A percentile compares a stretch with the other conserved stretches of the same genome.
Conservation (phyloP, 257 asterid species). For the Rauvolfia tetraphylla region DNA sequence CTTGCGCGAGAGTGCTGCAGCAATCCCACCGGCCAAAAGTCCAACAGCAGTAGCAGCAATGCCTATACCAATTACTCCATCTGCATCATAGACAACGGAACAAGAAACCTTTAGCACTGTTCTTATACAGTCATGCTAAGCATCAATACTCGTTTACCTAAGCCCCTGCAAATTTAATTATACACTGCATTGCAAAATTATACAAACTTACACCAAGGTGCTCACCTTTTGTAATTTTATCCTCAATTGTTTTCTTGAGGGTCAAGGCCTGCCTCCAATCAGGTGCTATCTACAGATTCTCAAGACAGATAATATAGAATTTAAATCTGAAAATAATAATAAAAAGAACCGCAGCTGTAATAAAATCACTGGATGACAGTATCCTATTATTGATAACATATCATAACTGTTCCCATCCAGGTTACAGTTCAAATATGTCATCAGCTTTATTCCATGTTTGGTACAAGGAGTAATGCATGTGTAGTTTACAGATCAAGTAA, state of each 20-base stretch:
- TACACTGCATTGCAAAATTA: neutral
- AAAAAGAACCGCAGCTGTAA: neutral
- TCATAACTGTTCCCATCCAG: neutral
- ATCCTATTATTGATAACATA: neutral
- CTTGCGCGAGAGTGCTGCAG: conserved; percentile 70
- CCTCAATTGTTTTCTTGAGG: conserved; percentile 83
- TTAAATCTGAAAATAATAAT: neutral
- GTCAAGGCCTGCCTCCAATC: conserved; percentile 86
- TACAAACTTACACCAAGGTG: neutral
- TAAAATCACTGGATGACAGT: neutral
- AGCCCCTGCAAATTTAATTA: too few relatives aligned
- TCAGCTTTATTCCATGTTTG: neutral
- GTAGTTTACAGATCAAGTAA: neutral
- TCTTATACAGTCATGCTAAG: neutral
- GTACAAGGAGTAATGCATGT: too few relatives aligned
- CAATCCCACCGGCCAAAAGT: conserved; percentile 75
- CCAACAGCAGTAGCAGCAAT: conserved; percentile 88
- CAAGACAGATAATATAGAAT: neutral
- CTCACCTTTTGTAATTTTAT: conserved; percentile 71
- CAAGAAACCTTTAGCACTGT: neutral
- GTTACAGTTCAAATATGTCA: neutral
- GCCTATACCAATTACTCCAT: conserved; percentile 81
- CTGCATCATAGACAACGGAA: conserved; percentile 25
- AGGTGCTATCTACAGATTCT: conserved; percentile 56
- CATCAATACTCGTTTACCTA: neutral